Percentiles rank a stretch among this genome's conserved stretches.
Conservation (phyloP, 257 asterid genomes). For the Euphrasia confusa region DNA sequence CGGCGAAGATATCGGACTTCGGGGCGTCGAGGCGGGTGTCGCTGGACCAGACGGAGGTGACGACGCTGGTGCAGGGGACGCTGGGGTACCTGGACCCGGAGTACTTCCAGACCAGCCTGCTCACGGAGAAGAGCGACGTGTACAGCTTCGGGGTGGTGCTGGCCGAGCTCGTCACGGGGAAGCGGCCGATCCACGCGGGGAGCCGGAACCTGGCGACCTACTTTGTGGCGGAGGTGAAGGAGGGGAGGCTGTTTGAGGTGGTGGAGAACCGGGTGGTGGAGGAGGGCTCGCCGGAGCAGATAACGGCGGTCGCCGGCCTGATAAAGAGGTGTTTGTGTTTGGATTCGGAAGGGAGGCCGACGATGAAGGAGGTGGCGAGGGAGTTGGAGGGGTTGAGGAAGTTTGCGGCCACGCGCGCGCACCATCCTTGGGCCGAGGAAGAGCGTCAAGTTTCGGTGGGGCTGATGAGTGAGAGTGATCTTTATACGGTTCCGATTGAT, state of each 20-base stretch:
- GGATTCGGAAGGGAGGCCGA: slow-evolving; percentile 59
- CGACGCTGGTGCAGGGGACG: slow-evolving; percentile 74
- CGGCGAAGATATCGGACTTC: slow-evolving; percentile 65
- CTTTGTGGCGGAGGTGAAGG: slow-evolving; percentile 39
- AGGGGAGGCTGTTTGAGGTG: slow-evolving; percentile 43
- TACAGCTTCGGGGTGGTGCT: slow-evolving; percentile 78
- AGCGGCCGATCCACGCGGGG: slow-evolving; percentile 47
- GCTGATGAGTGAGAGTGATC: slow-evolving; percentile 33
- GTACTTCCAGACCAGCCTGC: slow-evolving; percentile 58
- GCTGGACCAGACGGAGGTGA: slow-evolving; percentile 61
- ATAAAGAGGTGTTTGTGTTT: slow-evolving; percentile 45
- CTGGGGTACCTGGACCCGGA: slow-evolving; percentile 77
- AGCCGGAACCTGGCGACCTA: slow-evolving; percentile 44
- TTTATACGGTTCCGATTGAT: slow-evolving; percentile 26
- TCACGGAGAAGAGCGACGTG: slow-evolving; percentile 75
- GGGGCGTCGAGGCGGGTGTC: slow-evolving; percentile 73
- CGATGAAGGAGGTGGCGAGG: slow-evolving; percentile 70
- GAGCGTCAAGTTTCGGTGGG: slow-evolving; percentile 27
- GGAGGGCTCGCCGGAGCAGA: slow-evolving; percentile 61
- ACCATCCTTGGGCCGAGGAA: slow-evolving; percentile 49
- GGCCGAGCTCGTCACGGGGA: slow-evolving; percentile 62
- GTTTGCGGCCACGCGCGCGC: slow-evolving; percentile 34
- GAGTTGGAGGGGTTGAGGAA: slow-evolving; percentile 65
- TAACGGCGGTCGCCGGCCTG: slow-evolving; percentile 42
- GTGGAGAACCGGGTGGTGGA: slow-evolving; percentile 53